phyloP scores from a whole-genome alignment of 2,329 filamentous ascomycete genomes.

The Colletotrichum caudatum region DNA sequence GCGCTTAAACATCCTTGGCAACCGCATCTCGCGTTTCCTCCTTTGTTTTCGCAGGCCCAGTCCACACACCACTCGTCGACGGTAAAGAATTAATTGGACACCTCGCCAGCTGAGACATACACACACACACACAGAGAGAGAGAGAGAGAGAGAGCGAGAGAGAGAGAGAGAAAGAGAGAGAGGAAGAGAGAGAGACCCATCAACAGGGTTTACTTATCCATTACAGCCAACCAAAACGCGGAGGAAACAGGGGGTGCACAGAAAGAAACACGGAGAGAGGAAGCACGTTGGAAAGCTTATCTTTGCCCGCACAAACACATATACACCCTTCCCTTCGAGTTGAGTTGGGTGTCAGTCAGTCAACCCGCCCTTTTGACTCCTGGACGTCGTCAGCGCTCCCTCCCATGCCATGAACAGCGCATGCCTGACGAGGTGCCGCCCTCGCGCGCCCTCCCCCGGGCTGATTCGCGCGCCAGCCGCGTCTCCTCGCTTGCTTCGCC shows the following conservation, averaged over 20 bases:
- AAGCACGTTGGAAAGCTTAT: background rate
- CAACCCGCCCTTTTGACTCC: background rate
- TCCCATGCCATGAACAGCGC: constrained; percentile 38
- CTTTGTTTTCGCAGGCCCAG: constrained; percentile 12
- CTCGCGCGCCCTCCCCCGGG: constrained; percentile 19
- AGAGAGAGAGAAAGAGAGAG: too few relatives aligned
- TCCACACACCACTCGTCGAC: constrained; percentile 1
- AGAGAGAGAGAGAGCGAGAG: too few relatives aligned
- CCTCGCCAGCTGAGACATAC: background rate
- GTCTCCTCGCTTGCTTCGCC: constrained; percentile 32
- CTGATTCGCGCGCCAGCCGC: constrained; percentile 36
- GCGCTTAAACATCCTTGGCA: constrained; percentile 40
- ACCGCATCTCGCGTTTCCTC: constrained; percentile 35
- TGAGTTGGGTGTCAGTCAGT: background rate
- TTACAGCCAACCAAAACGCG: background rate
- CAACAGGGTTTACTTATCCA: background rate
- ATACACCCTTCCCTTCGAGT: background rate
- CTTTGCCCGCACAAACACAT: background rate
- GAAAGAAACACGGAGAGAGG: background rate
- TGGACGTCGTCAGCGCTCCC: background rate
- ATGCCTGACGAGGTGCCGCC: constrained; percentile 33
- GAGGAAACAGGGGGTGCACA: background rate
- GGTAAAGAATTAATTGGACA: background rate
- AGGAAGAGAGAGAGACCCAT: background rate
- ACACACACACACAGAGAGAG: too few relatives aligned